phyloP scores from a whole-genome alignment of 805 yeast species.

The Candida palmyrensis region DNA sequence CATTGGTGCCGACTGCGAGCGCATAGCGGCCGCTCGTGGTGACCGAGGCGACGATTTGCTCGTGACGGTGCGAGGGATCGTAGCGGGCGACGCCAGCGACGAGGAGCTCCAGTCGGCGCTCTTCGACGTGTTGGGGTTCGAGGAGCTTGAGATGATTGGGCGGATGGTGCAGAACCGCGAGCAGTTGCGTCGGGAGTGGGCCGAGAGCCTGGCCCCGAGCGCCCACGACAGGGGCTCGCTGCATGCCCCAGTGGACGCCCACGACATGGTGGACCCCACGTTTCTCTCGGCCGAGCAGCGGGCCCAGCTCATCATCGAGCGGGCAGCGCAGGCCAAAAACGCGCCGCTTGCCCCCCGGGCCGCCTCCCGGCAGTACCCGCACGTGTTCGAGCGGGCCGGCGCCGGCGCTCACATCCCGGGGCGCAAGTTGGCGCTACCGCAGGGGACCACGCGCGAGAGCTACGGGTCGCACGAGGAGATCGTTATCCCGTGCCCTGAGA shows the following conservation, averaged over 20 bases:
- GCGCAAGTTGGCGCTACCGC: conserved; percentile 71
- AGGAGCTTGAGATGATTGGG: conserved; percentile 75
- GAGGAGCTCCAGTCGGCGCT: conserved; percentile 66
- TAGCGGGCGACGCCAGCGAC: conserved; percentile 38
- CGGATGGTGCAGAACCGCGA: conserved; percentile 47
- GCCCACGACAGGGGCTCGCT: conserved; percentile 13
- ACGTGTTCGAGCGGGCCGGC: conserved; percentile 72
- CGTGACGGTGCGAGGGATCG: conserved; percentile 22
- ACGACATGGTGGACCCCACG: background rate
- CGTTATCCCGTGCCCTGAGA: conserved; percentile 69
- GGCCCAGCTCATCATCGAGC: conserved; percentile 46
- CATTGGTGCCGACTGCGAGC: conserved; percentile 24
- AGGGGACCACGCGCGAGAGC: conserved; percentile 67
- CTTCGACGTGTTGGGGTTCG: conserved; percentile 81
- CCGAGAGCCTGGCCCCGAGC: background rate
- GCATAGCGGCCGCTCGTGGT: conserved; percentile 27
- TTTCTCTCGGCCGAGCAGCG: conserved; percentile 52
- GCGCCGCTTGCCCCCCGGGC: conserved; percentile 43
- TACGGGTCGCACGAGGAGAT: conserved; percentile 73
- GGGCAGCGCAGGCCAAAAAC: conserved; percentile 45
- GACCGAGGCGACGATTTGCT: conserved; percentile 21
- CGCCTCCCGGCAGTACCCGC: conserved; percentile 63
- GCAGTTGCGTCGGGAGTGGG: conserved; percentile 5
- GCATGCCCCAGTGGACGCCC: conserved; percentile 8
- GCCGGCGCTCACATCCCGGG: conserved; percentile 77